Percentiles rank a stretch among this genome's conserved stretches.
Conservation (phyloP, 352 stramenopile genomes). For the Phytophthora citrophthora region DNA sequence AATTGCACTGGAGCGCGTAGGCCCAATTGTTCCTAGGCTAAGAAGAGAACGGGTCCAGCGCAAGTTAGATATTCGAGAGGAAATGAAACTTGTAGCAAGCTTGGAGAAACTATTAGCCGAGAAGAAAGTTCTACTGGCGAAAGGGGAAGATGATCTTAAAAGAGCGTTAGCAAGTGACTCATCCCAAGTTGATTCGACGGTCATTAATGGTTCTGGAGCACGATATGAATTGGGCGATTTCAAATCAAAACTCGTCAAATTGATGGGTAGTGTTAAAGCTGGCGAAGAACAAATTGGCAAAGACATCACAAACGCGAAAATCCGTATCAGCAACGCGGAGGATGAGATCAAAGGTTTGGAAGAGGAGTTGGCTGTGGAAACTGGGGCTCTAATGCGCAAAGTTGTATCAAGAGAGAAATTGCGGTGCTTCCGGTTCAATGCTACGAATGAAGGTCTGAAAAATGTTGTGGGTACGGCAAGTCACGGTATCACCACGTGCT, state of each 20-base stretch:
- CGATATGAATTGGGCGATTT: constrained; percentile 82
- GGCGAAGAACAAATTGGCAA: constrained; percentile 62
- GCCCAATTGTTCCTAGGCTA: constrained; percentile 65
- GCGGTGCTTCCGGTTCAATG: constrained; percentile 80
- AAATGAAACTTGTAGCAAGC: constrained; percentile 55
- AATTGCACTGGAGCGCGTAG: constrained; percentile 69
- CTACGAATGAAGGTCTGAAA: constrained; percentile 71
- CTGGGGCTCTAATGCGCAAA: constrained; percentile 74
- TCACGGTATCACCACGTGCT: constrained; percentile 66
- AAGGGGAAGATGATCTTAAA: constrained; percentile 74
- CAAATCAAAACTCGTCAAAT: constrained; percentile 73
- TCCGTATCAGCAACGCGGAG: constrained; percentile 69
- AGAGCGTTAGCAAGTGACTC: constrained; percentile 69
- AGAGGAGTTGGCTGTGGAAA: constrained; percentile 69
- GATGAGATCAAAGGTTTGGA: constrained; percentile 77
- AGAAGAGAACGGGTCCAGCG: constrained; percentile 61
- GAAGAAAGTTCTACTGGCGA: constrained; percentile 59
- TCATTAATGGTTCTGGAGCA: constrained; percentile 60
- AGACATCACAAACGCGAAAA: constrained; percentile 68
- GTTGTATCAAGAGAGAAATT: constrained; percentile 67
- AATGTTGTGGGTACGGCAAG: constrained; percentile 78
- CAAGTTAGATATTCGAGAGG: constrained; percentile 64
- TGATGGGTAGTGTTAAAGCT: constrained; percentile 68
- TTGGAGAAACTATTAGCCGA: constrained; percentile 63
- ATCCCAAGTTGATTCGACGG: constrained; percentile 64